Evolutionary conservation across 2,329 filamentous ascomycete species (phyloP).

Genomic region (Fusarium anthophilum): DNA sequence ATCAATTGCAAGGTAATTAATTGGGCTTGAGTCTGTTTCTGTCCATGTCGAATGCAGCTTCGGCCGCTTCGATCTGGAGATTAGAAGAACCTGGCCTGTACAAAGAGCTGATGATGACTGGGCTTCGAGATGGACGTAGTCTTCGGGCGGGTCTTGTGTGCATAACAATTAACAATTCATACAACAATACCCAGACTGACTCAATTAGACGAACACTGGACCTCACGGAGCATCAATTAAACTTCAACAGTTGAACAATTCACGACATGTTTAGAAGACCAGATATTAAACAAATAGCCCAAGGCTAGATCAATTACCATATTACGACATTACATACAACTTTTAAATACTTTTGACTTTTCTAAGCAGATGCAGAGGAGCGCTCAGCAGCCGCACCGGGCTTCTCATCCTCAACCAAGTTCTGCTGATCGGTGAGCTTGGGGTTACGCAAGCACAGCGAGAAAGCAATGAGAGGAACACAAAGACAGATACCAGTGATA

Average conservation of each 20-base stretch:
- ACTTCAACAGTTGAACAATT: background rate
- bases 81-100: background rate
- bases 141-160: background rate
- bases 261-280: background rate
- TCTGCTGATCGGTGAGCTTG: slow-evolving; percentile 57
- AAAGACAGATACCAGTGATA: slow-evolving; percentile 60
- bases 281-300: background rate
- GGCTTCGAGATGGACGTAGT: rapidly evolving
- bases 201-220: background rate
- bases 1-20: rapidly evolving
- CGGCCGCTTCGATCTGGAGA: background rate
- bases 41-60: rapidly evolving
- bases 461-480: slow-evolving; percentile 58
- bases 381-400: slow-evolving; percentile 18
- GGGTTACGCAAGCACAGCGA: slow-evolving; percentile 56
- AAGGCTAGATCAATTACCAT: slow-evolving; percentile 16
- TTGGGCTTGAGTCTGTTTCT: background rate
- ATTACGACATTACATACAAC: slow-evolving; percentile 10
- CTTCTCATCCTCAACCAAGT: slow-evolving; percentile 49
- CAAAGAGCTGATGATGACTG: background rate
- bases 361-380: background rate
- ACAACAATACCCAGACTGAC: background rate
- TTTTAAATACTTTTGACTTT: background rate
- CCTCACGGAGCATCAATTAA: background rate
- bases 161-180: background rate